Conservation (phyloP, 148 eudicot genomes). For the Hydrangea macrophylla region DNA sequence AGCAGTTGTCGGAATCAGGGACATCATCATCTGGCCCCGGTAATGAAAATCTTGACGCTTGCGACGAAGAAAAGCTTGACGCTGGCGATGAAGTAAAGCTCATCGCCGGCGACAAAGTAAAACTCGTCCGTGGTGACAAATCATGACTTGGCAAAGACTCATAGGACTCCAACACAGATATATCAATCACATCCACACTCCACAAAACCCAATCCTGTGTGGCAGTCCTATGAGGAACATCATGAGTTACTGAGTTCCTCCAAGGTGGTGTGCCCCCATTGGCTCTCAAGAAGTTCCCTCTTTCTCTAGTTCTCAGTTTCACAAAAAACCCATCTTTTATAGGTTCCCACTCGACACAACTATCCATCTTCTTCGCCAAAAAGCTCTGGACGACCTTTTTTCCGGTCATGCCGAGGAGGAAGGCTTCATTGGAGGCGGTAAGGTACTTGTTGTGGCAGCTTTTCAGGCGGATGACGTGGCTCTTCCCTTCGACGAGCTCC, state of each 20-base stretch:
- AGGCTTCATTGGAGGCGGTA: conserved; percentile 53
- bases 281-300: conserved; percentile 53
- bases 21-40: too few relatives aligned
- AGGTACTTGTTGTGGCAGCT: conserved; percentile 57
- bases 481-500: conserved; percentile 29
- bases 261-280: conserved; percentile 73
- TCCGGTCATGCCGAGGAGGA: conserved; percentile 76
- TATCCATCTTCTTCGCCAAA: conserved; percentile 17
- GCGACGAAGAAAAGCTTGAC: conserved; percentile 25
- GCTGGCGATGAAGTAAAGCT: not conserved
- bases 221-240: conserved; percentile 45
- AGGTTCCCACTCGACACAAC: conserved; percentile 70
- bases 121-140: too few relatives aligned
- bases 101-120: too few relatives aligned
- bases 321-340: conserved; percentile 37
- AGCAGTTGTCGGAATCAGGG: too few relatives aligned
- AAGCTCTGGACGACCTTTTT: conserved; percentile 48
- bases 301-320: conserved; percentile 38
- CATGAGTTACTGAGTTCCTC: conserved; percentile 64
- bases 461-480: conserved; percentile 43
- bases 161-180: conserved; percentile 10
- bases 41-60: too few relatives aligned
- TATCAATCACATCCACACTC: conserved; percentile 30
- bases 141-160: conserved; percentile 8
- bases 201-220: conserved; percentile 44